These are phyloP conservation scores for Pythium utonaiense DNA, from an alignment of 352 stramenopile species.

Conservation along the genomic window DNA sequence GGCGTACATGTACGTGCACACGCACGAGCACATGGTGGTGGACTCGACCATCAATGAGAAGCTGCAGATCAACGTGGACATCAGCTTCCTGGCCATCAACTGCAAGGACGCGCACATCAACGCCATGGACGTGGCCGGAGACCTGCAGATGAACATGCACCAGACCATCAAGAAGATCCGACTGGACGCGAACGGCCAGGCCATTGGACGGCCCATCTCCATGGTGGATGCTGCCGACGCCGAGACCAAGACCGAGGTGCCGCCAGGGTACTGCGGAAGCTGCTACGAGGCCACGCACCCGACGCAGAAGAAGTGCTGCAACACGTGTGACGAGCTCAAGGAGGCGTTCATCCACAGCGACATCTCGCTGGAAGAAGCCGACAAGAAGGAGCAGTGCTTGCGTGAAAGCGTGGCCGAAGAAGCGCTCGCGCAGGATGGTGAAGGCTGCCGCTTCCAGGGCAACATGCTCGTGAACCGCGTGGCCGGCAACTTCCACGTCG, in stretches of 20 bases:
- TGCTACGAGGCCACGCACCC: slow-evolving; percentile 91
- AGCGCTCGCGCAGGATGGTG: slow-evolving; percentile 66
- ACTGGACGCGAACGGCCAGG: slow-evolving; percentile 67
- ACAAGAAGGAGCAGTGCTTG: slow-evolving; percentile 75
- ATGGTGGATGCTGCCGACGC: slow-evolving; percentile 33
- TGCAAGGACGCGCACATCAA: slow-evolving; percentile 97
- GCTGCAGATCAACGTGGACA: slow-evolving; percentile 96
- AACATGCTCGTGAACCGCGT: slow-evolving; percentile 86
- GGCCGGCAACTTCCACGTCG: slow-evolving; percentile 83
- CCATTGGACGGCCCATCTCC: slow-evolving; percentile 54
- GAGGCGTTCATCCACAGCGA: slow-evolving; percentile 78
- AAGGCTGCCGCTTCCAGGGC: slow-evolving; percentile 75
- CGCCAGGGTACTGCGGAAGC: slow-evolving; percentile 91
- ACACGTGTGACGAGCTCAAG: slow-evolving; percentile 82
- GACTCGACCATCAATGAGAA: slow-evolving; percentile 94
- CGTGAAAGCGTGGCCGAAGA: slow-evolving; percentile 63
- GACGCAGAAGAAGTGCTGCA: slow-evolving; percentile 68
- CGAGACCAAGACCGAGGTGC: slow-evolving; percentile 42
- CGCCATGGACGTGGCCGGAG: slow-evolving; percentile 97
- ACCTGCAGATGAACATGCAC: slow-evolving; percentile 96
- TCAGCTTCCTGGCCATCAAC: slow-evolving; percentile 96
- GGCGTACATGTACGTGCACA: slow-evolving; percentile 75
- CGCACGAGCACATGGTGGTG: slow-evolving; percentile 93
- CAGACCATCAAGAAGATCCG: slow-evolving; percentile 94
- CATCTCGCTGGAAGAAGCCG: slow-evolving; percentile 67